phyloP scores from a whole-genome alignment of 208 protist species.

The Crithidia expoeki region DNA sequence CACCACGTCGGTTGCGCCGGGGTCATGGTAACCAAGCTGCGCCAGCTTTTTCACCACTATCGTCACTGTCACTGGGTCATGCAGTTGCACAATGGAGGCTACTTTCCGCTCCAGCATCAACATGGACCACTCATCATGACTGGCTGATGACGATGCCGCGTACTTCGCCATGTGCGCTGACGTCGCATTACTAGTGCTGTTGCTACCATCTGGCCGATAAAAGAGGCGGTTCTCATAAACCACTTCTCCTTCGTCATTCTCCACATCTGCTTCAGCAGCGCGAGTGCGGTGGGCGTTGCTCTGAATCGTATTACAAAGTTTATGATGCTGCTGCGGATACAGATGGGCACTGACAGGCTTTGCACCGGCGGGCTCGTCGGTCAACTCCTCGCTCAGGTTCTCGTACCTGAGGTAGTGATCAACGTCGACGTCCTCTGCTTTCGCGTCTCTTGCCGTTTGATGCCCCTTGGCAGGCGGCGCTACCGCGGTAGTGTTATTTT shows the following conservation, averaged over 20 bases:
- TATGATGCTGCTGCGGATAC: background rate
- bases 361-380: background rate
- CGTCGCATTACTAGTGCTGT: background rate
- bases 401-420: slow-evolving; percentile 33
- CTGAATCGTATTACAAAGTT: no score
- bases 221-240: slow-evolving; percentile 23
- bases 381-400: slow-evolving; percentile 18
- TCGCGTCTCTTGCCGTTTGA: background rate
- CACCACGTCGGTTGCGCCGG: slow-evolving; percentile 41
- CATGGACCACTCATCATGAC: slow-evolving; percentile 30
- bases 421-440: background rate
- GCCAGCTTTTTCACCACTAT: slow-evolving; percentile 82
- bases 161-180: slow-evolving; percentile 27
- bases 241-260: slow-evolving; percentile 15
- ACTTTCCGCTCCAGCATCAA: slow-evolving; percentile 63
- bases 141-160: background rate
- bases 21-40: slow-evolving; percentile 64
- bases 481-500: background rate
- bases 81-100: slow-evolving; percentile 76
- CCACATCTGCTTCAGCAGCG: background rate
- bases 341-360: background rate
- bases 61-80: slow-evolving; percentile 78
- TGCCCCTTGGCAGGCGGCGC: background rate
- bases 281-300: background rate
- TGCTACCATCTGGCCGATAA: background rate